These are phyloP conservation scores for Onygenales sp. DNA, from an alignment of 2,329 filamentous ascomycete genomes.

Conservation along the genomic window DNA sequence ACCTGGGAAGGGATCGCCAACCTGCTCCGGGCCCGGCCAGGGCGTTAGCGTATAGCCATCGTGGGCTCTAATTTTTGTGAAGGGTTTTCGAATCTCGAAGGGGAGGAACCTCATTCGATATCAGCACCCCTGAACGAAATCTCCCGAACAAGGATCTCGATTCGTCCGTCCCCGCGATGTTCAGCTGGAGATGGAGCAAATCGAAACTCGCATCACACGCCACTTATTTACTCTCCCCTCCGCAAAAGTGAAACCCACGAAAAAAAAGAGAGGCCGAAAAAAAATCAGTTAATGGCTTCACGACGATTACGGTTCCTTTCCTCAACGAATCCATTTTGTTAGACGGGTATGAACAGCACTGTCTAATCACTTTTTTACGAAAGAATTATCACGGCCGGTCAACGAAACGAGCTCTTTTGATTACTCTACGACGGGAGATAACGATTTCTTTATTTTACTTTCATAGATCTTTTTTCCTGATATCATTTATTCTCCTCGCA, in stretches of 20 bases:
- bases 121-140: background rate
- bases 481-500: slow-evolving; percentile 7
- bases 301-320: background rate
- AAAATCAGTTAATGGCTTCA: background rate
- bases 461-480: slow-evolving; percentile 7
- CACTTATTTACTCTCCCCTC: background rate
- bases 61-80: slow-evolving; percentile 5
- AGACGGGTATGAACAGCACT: slow-evolving; percentile 1
- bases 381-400: too few species aligned
- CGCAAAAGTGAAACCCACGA: background rate
- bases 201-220: background rate
- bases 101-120: background rate
- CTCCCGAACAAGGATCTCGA: background rate
- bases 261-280: background rate
- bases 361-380: background rate
- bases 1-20: slow-evolving; percentile 15
- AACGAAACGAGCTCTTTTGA: background rate
- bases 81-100: background rate
- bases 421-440: background rate
- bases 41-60: slow-evolving; percentile 17
- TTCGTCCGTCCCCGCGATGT: background rate
- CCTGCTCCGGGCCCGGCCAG: slow-evolving; percentile 13
- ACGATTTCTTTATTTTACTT: slow-evolving; percentile 7
- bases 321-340: background rate
- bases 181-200: background rate